Evolutionary conservation across 306 rosid genomes (phyloP), one percentile per base, ranked within the genome.

Genomic region (Quercus suber): DNA sequence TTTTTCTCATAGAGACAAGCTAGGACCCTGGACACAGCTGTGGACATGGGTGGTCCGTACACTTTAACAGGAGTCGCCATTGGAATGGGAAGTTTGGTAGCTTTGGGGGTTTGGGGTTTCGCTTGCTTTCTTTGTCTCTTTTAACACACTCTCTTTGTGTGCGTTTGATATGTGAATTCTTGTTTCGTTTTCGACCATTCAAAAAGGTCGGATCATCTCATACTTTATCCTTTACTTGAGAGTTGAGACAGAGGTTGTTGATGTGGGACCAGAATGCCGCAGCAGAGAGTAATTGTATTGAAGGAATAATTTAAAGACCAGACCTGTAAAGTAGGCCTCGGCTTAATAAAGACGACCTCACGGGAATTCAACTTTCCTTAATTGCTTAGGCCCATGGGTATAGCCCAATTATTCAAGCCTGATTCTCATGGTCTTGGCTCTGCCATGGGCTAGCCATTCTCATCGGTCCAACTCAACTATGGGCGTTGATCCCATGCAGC

Each of bases 1-100:
- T 92, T 86, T 81, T 92, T 94, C 89, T 94, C 98, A 15, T 75
- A 17, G 5, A 92, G 94, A 82, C 96, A 90, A 37, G 92, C 94
- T 58, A 94, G 59, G 4, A 94, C 97, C 73, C 98, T 87, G 1
- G 98, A 89, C 55, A 94, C 94, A 0, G 93, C 94, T 0, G 98
- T 89, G 1, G 97, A 94, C n/a, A 86, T 20, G 57, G 91, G 72
- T 33, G 97, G 94, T 69, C 98, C 98, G 88, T 87, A 94, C 86
- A 94, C 92, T 77, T 86, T 89, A 72, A 88, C 97, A 0, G 90
- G 78, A 37, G 84, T 74, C n/a, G 89, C 90, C 98, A 90, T 94
- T 77, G 12, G 68, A 17, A 41, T 33, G 10, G 41, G 35, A 41
- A 41, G 45, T 8, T 41, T 41, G 45, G 45, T 41, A 71, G 73